These are phyloP conservation scores for Onygenales sp. DNA, from an alignment of 2,329 filamentous ascomycete species.

Conservation along the genomic window DNA sequence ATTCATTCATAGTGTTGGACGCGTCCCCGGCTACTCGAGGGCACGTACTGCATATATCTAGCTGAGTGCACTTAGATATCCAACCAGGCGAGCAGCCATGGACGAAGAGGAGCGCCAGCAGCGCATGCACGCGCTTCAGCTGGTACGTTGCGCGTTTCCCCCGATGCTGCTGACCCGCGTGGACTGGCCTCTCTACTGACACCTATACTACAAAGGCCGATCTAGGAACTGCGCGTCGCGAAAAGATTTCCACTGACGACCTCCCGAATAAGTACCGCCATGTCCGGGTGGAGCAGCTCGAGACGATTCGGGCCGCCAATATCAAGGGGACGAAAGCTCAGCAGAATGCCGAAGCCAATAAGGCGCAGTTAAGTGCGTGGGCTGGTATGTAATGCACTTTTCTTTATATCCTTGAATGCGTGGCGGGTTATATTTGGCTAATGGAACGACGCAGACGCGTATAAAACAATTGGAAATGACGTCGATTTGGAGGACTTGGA, in stretches of 20 bases:
- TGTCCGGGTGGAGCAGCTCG: constrained; percentile 17
- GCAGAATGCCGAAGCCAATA: constrained; percentile 9
- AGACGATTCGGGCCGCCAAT: constrained; percentile 21
- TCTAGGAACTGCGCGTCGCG: constrained; percentile 27
- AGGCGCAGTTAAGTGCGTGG: constrained; percentile 14
- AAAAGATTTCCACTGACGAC: constrained; percentile 27
- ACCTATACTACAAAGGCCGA: constrained; percentile 21
- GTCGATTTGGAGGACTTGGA: constrained; percentile 21
- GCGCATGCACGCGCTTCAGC: constrained; percentile 20
- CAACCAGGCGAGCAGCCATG: constrained; percentile 3
- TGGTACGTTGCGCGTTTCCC: constrained; percentile 14
- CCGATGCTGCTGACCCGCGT: not conserved
- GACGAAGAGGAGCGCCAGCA: constrained; percentile 11
- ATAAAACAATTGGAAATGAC: constrained; percentile 21
- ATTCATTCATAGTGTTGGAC: too few species aligned
- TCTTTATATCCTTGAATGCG: not conserved
- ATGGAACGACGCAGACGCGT: constrained; percentile 18
- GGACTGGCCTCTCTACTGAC: not conserved
- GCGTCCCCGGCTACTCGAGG: too few species aligned
- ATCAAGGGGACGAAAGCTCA: constrained; percentile 18
- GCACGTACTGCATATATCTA: too few species aligned
- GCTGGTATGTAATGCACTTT: constrained; percentile 18
- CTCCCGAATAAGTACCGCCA: constrained; percentile 6
- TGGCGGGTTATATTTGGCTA: constrained; percentile 6
- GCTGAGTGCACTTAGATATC: not conserved